phyloP scores from a whole-genome alignment of 176 grass and related monocot species.

The Urochloa ruziziensis region DNA sequence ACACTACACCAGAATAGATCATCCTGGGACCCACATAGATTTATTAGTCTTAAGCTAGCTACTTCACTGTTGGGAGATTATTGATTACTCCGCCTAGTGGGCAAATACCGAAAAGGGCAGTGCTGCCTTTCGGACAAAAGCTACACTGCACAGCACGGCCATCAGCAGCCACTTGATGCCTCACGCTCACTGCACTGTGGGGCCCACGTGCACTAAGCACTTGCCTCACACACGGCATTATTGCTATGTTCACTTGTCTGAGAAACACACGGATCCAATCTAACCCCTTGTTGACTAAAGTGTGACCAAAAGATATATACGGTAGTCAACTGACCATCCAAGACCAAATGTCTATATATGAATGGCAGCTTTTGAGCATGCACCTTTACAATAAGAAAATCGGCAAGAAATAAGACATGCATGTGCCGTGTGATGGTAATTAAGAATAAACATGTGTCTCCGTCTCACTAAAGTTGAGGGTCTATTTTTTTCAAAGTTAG shows the following conservation, averaged over 20 bases:
- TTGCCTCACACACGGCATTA: background rate
- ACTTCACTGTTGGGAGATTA: too few relatives aligned
- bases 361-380: background rate
- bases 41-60: too few relatives aligned
- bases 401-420: background rate
- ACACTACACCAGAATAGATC: too few relatives aligned
- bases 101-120: constrained; percentile 19
- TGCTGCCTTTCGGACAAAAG: background rate
- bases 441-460: background rate
- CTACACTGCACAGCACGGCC: too few relatives aligned
- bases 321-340: too few relatives aligned
- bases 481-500: background rate
- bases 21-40: too few relatives aligned
- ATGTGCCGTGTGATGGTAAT: background rate
- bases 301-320: too few relatives aligned
- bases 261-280: too few relatives aligned
- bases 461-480: constrained; percentile 1
- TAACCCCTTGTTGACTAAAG: too few relatives aligned
- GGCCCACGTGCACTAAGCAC: background rate
- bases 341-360: too few relatives aligned
- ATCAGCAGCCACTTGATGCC: too few relatives aligned
- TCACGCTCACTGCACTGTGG: background rate
- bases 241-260: background rate
- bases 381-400: background rate
- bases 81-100: too few relatives aligned